Base-by-base conservation (phyloP, 164 flowering plant species). In the Paratinospora sagittata region DNA sequence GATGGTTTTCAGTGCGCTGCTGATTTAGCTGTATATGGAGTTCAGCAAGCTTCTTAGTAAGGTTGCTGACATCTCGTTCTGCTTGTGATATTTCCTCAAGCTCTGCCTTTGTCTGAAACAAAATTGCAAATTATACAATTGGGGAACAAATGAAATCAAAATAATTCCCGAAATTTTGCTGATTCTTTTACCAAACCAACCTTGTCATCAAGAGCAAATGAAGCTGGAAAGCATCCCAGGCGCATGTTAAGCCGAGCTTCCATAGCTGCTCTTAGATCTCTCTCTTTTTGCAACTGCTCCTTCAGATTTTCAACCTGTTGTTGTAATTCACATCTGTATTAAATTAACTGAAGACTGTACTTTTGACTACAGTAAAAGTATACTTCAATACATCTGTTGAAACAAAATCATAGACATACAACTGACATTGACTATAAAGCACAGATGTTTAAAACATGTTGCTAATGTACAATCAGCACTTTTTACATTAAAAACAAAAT, bases 251-350 rank as follows among this genome's bases (percentile, higher is more conserved):
- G 83, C 72, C 84, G 90, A 77, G 88, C 90, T 85, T 93, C 97
- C 72, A 93, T 72, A 67, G 85, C 70, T 71, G 70, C 81, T 69
- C 91, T 85, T 73, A 86, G 72, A 70, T 89, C 89, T 74, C 80
- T 86, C 79, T 96, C 97, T 72, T 77, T 86, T 33, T 90, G 89
- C 80, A 93, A 78, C 79, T 88, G 85, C 72, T 86, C 89, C 71
- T 89, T 85, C 72, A 96, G 78, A 76, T 85, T 84, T 75, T 84
- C 81, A 70, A 96, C 97, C 99, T 93, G 80, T 60, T 41, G 36
- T 63, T 47, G 73, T 27, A 49, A 69, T 23, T 61, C 45, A 24
- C 24, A 55, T 55, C 24, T 55, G 10, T 17, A 3, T 55, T 5
- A 52, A 55, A 55, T n/a, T 19, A 55, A 55, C 13, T 14, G 14